These are phyloP conservation scores for Aphanomyces euteiches DNA, from an alignment of 352 stramenopile genomes.

Conservation along the genomic window DNA sequence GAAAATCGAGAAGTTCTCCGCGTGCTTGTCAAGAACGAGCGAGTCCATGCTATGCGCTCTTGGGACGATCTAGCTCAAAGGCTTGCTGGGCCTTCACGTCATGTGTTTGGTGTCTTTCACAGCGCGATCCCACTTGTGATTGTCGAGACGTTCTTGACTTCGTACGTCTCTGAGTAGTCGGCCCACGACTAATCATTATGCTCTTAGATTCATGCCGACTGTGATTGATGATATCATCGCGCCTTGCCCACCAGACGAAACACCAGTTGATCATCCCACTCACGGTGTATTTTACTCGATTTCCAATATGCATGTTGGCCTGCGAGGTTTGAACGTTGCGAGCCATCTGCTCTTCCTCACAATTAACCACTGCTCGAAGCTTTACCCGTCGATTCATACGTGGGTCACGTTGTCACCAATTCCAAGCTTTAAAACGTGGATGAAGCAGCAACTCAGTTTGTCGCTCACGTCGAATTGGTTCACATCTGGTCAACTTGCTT, in stretches of 20 bases:
- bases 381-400: slow-evolving; percentile 61
- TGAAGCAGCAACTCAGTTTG: slow-evolving; percentile 43
- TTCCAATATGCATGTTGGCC: slow-evolving; percentile 68
- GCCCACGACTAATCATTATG: neutral
- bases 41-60: slow-evolving; percentile 63
- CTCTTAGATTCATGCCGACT: slow-evolving; percentile 14
- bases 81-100: slow-evolving; percentile 59
- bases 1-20: slow-evolving; percentile 52
- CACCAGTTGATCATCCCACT: slow-evolving; percentile 33
- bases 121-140: slow-evolving; percentile 65
- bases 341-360: slow-evolving; percentile 81
- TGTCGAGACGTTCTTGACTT: slow-evolving; percentile 59
- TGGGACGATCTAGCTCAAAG: slow-evolving; percentile 65
- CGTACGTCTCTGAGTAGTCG: neutral
- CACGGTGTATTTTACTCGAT: slow-evolving; percentile 87
- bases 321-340: slow-evolving; percentile 77
- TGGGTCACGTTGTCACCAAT: slow-evolving; percentile 76
- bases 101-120: slow-evolving; percentile 82
- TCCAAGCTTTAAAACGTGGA: slow-evolving; percentile 68
- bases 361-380: slow-evolving; percentile 64
- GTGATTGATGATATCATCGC: slow-evolving; percentile 55
- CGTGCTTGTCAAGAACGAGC: slow-evolving; percentile 74
- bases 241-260: neutral
- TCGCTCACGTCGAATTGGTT: slow-evolving; percentile 45
- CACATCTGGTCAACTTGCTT: slow-evolving; percentile 45